Evolutionary conservation across 164 flowering plant genomes (phyloP), one percentile per base, ranked within the genome.

Genomic region (Vitis amurensis): DNA sequence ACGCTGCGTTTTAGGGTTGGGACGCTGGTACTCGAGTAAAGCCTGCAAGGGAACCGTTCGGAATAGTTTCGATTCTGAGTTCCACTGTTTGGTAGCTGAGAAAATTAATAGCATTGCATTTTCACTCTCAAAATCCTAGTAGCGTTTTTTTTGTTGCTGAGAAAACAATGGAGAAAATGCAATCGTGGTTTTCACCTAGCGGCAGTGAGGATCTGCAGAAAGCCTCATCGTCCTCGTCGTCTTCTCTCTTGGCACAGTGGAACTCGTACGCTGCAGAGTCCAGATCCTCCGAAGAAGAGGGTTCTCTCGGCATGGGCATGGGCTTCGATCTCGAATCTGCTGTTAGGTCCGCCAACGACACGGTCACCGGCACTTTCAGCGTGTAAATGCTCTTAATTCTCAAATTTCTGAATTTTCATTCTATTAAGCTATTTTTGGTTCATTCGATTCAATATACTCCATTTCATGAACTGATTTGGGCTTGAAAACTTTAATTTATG

Each of bases 221-320:
- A 37, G 44, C 44, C 44, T 56, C 71, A 13, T 67, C 9, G 60
- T 64, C 68, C 27, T 1, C 75, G 14, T 58, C 87, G 11, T 74
- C 93, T 17, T 89, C 93, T 61, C 74, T 89, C 50, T 78, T 89
- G 13, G 78, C 94, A 1, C 90, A 87, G 72, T 89, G 94, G 94
- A 86, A 87, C 59, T 89, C 94, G 0, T 89, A 89, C 72, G 83
- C 90, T 0, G 82, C 90, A 12, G 44, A 37, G 44, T 61, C 88
- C 2, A 75, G 66, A 79, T 68, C 61, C n/a, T 61, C 76, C 9
- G 85, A 81, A 4, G 81, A 78, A 15, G 23, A 70, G 49, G 31
- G 72, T 52, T 64, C 80, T 55, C 61, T 80, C 78, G 67, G 73
- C 51, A 76, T 79, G 23, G 27, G 61, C 50, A 47, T 78, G 3